Percentiles rank a stretch among this genome's conserved stretches.
phyloP scores from a whole-genome alignment of 1,284 basidiomycete genomes.

The Apiotrichum laibachii region DNA sequence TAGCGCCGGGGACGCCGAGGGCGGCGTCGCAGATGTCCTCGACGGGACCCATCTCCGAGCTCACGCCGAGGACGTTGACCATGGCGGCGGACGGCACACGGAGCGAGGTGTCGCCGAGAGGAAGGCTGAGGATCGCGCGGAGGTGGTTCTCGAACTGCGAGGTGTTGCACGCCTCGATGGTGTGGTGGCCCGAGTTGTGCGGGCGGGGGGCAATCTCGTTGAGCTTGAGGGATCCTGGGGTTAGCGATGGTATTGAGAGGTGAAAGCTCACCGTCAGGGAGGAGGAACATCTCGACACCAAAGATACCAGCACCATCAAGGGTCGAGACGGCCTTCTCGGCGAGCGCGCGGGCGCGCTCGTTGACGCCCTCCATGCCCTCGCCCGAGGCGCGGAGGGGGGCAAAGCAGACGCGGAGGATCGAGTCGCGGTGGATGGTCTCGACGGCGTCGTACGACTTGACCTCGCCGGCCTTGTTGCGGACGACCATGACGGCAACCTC shows the following conservation, averaged over 20 bases:
- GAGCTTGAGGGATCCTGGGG: slow-evolving; percentile 70
- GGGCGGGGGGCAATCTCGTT: slow-evolving; percentile 99
- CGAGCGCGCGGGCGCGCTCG: slow-evolving; percentile 66
- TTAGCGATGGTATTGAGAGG: slow-evolving; percentile 3
- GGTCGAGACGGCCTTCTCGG: slow-evolving; percentile 76
- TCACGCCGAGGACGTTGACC: slow-evolving; percentile 89
- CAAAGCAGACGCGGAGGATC: slow-evolving; percentile 86
- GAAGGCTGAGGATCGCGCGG: slow-evolving; percentile 87
- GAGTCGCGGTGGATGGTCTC: slow-evolving; percentile 95
- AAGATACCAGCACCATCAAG: slow-evolving; percentile 91
- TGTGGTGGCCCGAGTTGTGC: slow-evolving; percentile 98
- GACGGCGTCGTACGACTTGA: slow-evolving; percentile 83
- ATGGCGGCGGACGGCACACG: slow-evolving; percentile 86
- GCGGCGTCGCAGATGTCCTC: slow-evolving; percentile 60
- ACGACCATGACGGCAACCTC: slow-evolving; percentile 99
- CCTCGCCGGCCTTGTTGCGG: slow-evolving; percentile 68
- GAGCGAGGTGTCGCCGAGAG: slow-evolving; percentile 82
- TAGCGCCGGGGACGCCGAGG: slow-evolving; percentile 69
- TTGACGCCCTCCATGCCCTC: slow-evolving; percentile 57
- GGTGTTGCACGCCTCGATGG: slow-evolving; percentile 95
- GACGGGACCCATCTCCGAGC: slow-evolving; percentile 60
- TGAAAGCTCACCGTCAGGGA: slow-evolving; percentile 67
- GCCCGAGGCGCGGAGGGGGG: slow-evolving; percentile 65
- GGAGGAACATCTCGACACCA: slow-evolving; percentile 97
- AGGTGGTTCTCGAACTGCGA: slow-evolving; percentile 99